These are phyloP conservation scores for Coemansia sp. DNA, from an alignment of 192 early-diverging fungal genomes.

Conservation along the genomic window DNA sequence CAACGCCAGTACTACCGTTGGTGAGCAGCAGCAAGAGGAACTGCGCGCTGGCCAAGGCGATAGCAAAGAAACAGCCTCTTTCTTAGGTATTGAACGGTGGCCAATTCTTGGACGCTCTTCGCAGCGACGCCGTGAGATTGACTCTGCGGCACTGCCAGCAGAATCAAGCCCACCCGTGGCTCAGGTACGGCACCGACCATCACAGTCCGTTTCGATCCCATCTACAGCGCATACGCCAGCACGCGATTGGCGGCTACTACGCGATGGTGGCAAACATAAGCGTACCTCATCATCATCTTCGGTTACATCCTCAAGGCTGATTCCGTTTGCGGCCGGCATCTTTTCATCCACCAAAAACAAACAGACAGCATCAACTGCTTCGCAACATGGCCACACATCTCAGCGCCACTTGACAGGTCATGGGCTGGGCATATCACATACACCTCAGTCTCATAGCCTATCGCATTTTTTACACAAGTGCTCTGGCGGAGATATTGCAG, in stretches of 20 bases:
- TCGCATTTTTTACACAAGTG: not conserved
- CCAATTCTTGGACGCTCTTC: constrained; percentile 31
- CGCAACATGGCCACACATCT: not conserved
- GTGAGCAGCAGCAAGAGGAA: not conserved
- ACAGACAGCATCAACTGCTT: constrained; percentile 3
- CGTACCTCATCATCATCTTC: constrained; percentile 42
- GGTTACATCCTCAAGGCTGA: constrained; percentile 17
- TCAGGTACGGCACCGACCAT: constrained; percentile 27
- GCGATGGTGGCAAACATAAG: constrained; percentile 31
- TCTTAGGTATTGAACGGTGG: constrained; percentile 38
- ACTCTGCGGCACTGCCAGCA: not conserved
- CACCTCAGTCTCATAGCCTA: too few species aligned
- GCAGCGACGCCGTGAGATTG: constrained; percentile 24
- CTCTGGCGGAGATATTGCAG: not conserved
- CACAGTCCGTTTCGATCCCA: constrained; percentile 44
- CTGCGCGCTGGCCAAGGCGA: constrained; percentile 9
- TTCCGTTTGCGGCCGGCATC: constrained; percentile 19
- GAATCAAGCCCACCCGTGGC: not conserved
- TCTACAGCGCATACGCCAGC: constrained; percentile 9
- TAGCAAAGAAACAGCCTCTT: constrained; percentile 15
- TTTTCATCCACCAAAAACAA: constrained; percentile 6
- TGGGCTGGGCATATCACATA: too few species aligned
- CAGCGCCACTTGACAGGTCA: not conserved
- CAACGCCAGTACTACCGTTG: not conserved
- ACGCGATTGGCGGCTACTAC: constrained; percentile 33